Conservation (phyloP, 108 stramenopile species). For the Pseudonitzschia multiseries region DNA sequence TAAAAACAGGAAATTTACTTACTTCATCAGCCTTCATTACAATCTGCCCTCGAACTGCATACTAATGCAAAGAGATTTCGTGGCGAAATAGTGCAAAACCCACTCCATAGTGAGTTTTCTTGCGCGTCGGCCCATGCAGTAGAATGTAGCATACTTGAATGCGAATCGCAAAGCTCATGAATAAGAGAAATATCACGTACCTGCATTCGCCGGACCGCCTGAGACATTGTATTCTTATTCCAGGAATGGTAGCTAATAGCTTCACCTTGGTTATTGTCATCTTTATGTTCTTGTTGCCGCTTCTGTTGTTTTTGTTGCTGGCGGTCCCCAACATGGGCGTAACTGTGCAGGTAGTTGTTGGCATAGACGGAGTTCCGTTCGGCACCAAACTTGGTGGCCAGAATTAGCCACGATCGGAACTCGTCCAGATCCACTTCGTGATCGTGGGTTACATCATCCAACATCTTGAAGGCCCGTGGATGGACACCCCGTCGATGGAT, state of each 20-base stretch:
- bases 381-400: slow-evolving; percentile 54
- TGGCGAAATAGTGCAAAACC: too few relatives aligned
- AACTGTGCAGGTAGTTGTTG: slow-evolving; percentile 23
- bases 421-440: slow-evolving; percentile 18
- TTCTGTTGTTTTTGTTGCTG: not conserved
- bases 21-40: slow-evolving; percentile 72
- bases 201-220: slow-evolving; percentile 31
- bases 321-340: slow-evolving; percentile 44
- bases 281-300: not conserved
- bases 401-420: slow-evolving; percentile 61
- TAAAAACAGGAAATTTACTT: not conserved
- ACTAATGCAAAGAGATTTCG: slow-evolving; percentile 10
- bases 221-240: slow-evolving; percentile 40
- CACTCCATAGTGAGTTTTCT: too few relatives aligned
- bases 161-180: slow-evolving; percentile 6
- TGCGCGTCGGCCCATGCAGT: too few relatives aligned
- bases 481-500: slow-evolving; percentile 26
- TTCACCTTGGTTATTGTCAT: not conserved
- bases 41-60: slow-evolving; percentile 74
- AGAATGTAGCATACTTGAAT: too few relatives aligned
- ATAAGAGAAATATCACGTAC: not conserved
- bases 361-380: slow-evolving; percentile 42
- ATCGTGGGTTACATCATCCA: slow-evolving; percentile 25
- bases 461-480: slow-evolving; percentile 31
- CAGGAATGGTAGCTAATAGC: slow-evolving; percentile 20